phyloP scores from a whole-genome alignment of 768 basidiomycete genomes.

The Mycena latifolia region DNA sequence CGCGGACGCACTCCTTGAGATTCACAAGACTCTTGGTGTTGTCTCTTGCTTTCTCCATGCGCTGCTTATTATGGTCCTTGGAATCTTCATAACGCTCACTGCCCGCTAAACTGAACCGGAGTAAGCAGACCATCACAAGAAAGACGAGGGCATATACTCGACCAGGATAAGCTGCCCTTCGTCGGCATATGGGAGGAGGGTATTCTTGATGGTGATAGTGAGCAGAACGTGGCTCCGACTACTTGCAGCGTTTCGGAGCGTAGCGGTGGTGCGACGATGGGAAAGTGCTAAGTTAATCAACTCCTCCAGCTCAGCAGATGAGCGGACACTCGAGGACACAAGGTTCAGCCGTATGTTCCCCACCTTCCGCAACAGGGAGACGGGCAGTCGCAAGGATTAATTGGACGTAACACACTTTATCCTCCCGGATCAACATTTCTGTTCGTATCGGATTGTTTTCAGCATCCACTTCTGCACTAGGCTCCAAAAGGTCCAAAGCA shows the following conservation, averaged over 20 bases:
- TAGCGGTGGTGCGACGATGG: conserved; percentile 46
- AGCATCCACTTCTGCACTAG: conserved; percentile 4
- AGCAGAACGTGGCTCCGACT: conserved; percentile 51
- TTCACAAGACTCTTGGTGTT: conserved; percentile 52
- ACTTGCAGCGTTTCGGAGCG: conserved; percentile 45
- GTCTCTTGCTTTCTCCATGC: conserved; percentile 48
- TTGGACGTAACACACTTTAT: too few species aligned
- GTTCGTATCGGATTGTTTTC: too few species aligned
- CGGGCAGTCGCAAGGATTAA: too few species aligned
- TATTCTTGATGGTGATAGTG: conserved; percentile 49
- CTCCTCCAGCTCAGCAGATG: conserved; percentile 45
- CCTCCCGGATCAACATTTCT: too few species aligned
- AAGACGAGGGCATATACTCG: conserved; percentile 41
- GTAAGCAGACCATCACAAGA: neutral
- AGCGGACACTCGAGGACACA: conserved; percentile 39
- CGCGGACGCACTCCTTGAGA: conserved; percentile 52
- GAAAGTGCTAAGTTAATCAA: conserved; percentile 44
- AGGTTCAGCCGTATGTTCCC: conserved; percentile 46
- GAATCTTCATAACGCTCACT: conserved; percentile 52
- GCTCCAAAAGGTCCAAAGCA: conserved; percentile 45
- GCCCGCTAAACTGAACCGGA: conserved; percentile 45
- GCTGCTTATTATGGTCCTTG: conserved; percentile 49
- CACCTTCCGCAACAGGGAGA: conserved; percentile 22
- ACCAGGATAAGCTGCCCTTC: conserved; percentile 51
- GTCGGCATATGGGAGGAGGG: conserved; percentile 45